Base-by-base conservation (phyloP, 2,329 filamentous ascomycete species). In the Aspergillus awamori region DNA sequence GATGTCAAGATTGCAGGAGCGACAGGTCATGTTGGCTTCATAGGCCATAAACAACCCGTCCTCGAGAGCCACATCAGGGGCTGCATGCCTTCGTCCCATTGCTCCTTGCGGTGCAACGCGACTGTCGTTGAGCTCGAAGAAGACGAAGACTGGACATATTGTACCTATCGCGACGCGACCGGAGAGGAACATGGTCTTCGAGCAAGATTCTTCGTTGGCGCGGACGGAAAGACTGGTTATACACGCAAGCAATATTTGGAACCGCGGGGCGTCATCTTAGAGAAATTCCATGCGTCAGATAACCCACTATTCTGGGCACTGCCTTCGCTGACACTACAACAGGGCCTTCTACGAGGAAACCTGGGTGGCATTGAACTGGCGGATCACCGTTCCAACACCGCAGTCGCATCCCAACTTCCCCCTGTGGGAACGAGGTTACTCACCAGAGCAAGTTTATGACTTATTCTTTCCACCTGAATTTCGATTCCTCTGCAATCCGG, bases 361-460 rank as follows among this genome's bases (percentile, higher is more conserved):
- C 0, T 84, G 82, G 82, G 76, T 84, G 3, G 82, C 82, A 1
- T 67, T 79, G 4, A 84, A 84, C 59, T 74, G 79, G 63, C 68
- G 79, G 24, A 72, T 84, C 24, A 69, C 69, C 1, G 63, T 78
- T 0, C 82, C 82, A 0, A 83, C 79, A 0, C 75, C 72, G 5
- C 64, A 80, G 28, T 77, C 79, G 0, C 82, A 84, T 64, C 82
- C 82, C 0, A 65, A 76, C 0, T 83, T 84, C 54, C 79, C 81
- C 0, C 69, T 83, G 2, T 84, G 82, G 82, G 61, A 75, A 4
- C 66, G 80, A 0, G 81, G 80, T 5, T 81, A 80, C 61, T 77
- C 74, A 0, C 79, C 82, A 4, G 72, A 81, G 52, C 63, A 80
- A 20, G 80, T 83, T 0, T 83, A 82, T 58, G 78, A 83, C 57